A percentile compares a stretch with the other conserved stretches of the same genome.
Evolutionary conservation across 2,329 filamentous ascomycete species (phyloP).

Genomic region (Verticillium dahliae): DNA sequence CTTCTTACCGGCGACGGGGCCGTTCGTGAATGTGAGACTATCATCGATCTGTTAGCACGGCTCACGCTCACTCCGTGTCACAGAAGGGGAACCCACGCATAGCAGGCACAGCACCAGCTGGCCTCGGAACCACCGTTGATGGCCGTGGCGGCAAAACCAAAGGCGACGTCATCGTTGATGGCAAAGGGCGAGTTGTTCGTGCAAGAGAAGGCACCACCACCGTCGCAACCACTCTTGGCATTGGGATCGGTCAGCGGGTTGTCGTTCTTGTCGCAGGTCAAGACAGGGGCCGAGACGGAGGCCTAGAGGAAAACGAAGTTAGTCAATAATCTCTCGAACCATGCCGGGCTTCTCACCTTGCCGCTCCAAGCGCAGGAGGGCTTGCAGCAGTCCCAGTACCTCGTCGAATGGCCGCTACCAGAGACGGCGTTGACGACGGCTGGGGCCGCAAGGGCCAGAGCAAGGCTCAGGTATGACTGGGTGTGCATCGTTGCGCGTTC

Average conservation of each 20-base stretch:
- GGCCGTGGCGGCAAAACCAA: constrained; percentile 59
- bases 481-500: neutral
- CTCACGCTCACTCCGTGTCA: neutral
- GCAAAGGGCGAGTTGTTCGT: constrained; percentile 57
- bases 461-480: neutral
- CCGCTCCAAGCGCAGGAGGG: constrained; percentile 55
- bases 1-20: constrained; percentile 49
- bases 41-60: constrained; percentile 16
- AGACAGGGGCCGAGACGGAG: constrained; percentile 39
- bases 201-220: constrained; percentile 58
- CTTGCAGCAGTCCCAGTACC: constrained; percentile 66
- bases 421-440: neutral
- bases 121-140: constrained; percentile 48
- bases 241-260: constrained; percentile 42
- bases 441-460: neutral
- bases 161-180: constrained; percentile 49
- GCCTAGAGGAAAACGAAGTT: constrained; percentile 19
- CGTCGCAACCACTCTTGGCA: constrained; percentile 46
- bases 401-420: constrained; percentile 14
- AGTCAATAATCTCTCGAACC: neutral
- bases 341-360: constrained; percentile 28
- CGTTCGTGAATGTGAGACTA: constrained; percentile 45
- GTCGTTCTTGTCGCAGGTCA: constrained; percentile 50
- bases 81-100: constrained; percentile 30
- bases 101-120: constrained; percentile 61